These are phyloP conservation scores for Penicillium sp. DNA, from an alignment of 2,329 filamentous ascomycete species.

Conservation along the genomic window DNA sequence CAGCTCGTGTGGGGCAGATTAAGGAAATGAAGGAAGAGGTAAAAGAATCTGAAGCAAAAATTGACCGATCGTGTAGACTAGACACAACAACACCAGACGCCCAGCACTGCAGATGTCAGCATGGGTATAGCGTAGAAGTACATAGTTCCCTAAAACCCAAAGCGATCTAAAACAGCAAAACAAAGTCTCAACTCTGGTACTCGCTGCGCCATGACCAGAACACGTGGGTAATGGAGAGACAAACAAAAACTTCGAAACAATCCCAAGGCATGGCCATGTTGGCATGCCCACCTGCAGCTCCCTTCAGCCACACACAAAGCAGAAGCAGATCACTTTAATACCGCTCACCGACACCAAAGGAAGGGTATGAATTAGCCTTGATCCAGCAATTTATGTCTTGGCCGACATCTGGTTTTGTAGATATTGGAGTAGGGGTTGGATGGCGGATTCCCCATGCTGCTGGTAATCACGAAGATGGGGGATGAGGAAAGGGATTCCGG, in stretches of 20 bases:
- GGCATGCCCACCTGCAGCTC: slow-evolving; percentile 16
- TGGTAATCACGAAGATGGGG: slow-evolving; percentile 40
- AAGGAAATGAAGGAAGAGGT: background rate
- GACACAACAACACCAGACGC: slow-evolving; percentile 19
- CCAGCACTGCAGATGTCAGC: slow-evolving; percentile 20
- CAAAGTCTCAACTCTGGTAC: background rate
- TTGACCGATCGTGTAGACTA: background rate
- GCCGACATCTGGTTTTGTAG: slow-evolving; percentile 15
- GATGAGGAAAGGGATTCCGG: slow-evolving; percentile 42
- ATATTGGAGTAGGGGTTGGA: slow-evolving; percentile 33
- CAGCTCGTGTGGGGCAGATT: background rate
- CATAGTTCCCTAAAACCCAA: slow-evolving; percentile 7
- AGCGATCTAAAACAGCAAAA: slow-evolving; percentile 10
- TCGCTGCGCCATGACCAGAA: background rate
- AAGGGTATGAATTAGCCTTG: background rate
- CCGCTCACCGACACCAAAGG: slow-evolving; percentile 4
- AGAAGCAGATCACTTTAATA: slow-evolving; percentile 3
- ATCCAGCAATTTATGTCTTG: slow-evolving; percentile 1
- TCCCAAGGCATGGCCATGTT: background rate
- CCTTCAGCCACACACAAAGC: slow-evolving; percentile 19
- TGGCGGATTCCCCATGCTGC: slow-evolving; percentile 27
- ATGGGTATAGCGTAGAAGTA: slow-evolving; percentile 26
- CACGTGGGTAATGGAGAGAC: background rate
- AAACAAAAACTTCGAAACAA: slow-evolving; percentile 9
- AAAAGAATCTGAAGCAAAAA: background rate